A percentile compares a stretch with the other conserved stretches of the same genome.
Evolutionary conservation across 768 basidiomycete genomes (phyloP).

Genomic region (Dentipellis fragilis): DNA sequence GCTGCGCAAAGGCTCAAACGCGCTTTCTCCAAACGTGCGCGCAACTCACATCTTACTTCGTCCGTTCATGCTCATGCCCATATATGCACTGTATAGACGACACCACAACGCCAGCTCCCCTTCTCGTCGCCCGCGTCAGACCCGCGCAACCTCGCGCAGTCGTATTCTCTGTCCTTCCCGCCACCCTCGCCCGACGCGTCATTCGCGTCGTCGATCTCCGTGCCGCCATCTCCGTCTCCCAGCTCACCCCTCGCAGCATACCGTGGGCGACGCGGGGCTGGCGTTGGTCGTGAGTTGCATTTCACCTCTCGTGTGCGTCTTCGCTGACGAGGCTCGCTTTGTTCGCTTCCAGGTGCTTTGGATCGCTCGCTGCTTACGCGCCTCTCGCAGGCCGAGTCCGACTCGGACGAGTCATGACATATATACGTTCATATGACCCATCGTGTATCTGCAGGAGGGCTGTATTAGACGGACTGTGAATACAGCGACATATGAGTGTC

Average conservation of each 20-base stretch:
- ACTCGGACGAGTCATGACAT: conserved; percentile 2
- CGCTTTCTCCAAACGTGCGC: conserved; percentile 11
- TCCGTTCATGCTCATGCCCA: not conserved
- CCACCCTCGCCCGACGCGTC: conserved; percentile 8
- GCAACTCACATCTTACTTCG: too few relatives aligned
- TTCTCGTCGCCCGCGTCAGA: conserved; percentile 12
- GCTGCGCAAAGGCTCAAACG: conserved; percentile 4
- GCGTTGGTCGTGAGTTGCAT: conserved; percentile 10
- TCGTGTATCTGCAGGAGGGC: too few relatives aligned
- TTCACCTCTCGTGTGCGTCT: not conserved
- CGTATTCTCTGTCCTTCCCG: conserved; percentile 9
- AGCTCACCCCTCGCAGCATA: conserved; percentile 11
- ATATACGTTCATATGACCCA: too few relatives aligned
- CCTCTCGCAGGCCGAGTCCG: conserved; percentile 9
- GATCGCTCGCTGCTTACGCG: conserved; percentile 13
- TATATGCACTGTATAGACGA: not conserved
- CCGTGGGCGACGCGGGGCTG: conserved; percentile 11
- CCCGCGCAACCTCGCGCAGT: conserved; percentile 12
- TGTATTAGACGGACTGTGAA: too few relatives aligned
- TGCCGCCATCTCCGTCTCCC: conserved; percentile 12
- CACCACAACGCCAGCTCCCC: conserved; percentile 13
- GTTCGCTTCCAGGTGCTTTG: conserved; percentile 10
- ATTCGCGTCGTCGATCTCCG: conserved; percentile 6
- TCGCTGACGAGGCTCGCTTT: not conserved
- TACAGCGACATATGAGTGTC: too few relatives aligned